Percentiles rank a stretch among this genome's conserved stretches.
Conservation (phyloP, 352 stramenopile species). For the Globisporangium paroecandrum region DNA sequence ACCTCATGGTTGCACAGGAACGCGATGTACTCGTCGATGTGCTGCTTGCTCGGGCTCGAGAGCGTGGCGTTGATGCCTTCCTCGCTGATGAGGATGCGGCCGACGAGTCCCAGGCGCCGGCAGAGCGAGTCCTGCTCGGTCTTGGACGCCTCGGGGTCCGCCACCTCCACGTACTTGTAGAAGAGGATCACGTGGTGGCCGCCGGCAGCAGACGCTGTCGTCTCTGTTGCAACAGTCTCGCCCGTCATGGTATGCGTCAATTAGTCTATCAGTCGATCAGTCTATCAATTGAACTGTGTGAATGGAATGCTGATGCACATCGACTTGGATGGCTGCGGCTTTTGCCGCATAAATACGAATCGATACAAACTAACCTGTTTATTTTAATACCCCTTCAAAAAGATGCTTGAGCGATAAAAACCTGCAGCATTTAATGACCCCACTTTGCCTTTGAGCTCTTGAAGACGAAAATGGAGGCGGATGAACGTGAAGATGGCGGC, state of each 20-base stretch:
- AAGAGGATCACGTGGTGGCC: constrained; percentile 66
- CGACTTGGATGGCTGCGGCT: neutral
- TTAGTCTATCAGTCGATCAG: neutral
- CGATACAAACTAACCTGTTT: neutral
- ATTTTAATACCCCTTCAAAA: neutral
- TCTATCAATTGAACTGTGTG: neutral
- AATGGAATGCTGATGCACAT: neutral
- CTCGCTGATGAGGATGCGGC: constrained; percentile 72
- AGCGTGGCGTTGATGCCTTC: constrained; percentile 86
- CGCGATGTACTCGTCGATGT: constrained; percentile 65
- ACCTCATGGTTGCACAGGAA: constrained; percentile 48
- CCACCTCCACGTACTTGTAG: constrained; percentile 72
- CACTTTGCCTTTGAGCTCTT: neutral
- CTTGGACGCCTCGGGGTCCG: constrained; percentile 32
- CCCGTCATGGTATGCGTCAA: neutral
- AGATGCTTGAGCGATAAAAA: neutral
- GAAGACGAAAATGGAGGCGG: neutral
- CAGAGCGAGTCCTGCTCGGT: constrained; percentile 51
- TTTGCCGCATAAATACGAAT: constrained; percentile 3
- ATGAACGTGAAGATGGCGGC: neutral
- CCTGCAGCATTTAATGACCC: neutral
- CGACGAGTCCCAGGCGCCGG: constrained; percentile 49
- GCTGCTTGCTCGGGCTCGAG: constrained; percentile 32
- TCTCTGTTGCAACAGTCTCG: neutral
- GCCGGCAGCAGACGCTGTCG: neutral